Conservation (phyloP, 2,329 filamentous ascomycete genomes). For the Lasiodiplodia hormozganensis region DNA sequence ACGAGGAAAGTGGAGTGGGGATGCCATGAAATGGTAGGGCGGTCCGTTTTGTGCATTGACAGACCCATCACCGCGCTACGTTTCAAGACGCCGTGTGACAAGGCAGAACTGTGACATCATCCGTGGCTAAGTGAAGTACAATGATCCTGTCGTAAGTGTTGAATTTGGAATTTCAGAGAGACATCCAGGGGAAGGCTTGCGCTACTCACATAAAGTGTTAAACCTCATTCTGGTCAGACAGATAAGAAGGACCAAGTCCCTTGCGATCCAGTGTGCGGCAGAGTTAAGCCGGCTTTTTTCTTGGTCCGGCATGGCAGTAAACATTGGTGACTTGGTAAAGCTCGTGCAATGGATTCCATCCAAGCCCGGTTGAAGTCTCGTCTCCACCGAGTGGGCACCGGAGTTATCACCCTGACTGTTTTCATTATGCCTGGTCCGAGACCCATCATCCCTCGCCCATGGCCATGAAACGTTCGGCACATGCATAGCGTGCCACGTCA, state of each 20-base stretch:
- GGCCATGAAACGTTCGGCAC: slow-evolving; percentile 8
- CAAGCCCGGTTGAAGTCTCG: neutral
- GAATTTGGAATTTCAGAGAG: neutral
- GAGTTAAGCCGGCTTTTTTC: neutral
- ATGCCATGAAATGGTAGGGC: neutral
- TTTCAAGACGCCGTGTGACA: neutral
- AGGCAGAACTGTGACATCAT: slow-evolving; percentile 13
- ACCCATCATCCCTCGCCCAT: neutral
- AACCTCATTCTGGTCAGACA: too few species aligned
- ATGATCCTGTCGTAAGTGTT: neutral
- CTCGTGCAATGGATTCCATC: neutral
- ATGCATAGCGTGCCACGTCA: neutral
- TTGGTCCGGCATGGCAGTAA: neutral
- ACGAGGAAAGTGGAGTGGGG: neutral
- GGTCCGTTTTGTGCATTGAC: neutral
- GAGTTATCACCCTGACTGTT: neutral
- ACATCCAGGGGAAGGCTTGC: neutral
- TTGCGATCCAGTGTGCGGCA: neutral
- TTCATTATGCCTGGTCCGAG: neutral
- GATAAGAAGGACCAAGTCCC: too few species aligned
- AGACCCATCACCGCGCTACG: neutral
- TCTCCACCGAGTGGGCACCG: neutral
- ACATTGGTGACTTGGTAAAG: neutral
- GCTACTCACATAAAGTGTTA: neutral
- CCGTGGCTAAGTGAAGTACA: neutral